Conservation (phyloP, 768 basidiomycete genomes). For the Psilocybe tampanensis region DNA sequence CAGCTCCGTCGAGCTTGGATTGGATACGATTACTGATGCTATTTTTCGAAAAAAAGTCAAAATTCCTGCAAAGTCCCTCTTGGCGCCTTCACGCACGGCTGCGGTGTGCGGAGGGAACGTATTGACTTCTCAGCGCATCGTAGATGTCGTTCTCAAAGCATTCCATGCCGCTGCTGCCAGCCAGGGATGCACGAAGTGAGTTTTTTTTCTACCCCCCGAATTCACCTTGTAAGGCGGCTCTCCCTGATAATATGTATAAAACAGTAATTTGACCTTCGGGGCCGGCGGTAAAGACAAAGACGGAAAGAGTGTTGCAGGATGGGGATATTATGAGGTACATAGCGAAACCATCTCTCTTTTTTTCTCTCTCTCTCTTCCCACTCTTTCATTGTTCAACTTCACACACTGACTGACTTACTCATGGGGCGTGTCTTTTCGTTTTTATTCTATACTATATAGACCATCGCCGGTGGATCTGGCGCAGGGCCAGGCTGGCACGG, state of each 20-base stretch:
- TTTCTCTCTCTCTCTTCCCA: neutral
- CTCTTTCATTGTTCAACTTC: no score
- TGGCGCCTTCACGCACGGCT: constrained; percentile 82
- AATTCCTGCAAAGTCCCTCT: constrained; percentile 77
- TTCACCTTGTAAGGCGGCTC: no score
- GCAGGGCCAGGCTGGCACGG: constrained; percentile 91
- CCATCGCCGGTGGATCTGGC: constrained; percentile 92
- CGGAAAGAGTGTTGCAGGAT: constrained; percentile 74
- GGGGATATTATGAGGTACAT: constrained; percentile 94
- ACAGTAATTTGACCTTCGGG: constrained; percentile 87
- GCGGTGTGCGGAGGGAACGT: constrained; percentile 96
- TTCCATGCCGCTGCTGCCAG: constrained; percentile 92
- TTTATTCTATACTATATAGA: no score
- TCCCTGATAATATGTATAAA: no score
- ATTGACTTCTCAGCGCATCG: constrained; percentile 88
- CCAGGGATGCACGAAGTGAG: constrained; percentile 92
- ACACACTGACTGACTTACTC: no score
- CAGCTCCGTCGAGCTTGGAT: neutral
- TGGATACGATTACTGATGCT: constrained; percentile 8
- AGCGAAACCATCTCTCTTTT: constrained; percentile 17
- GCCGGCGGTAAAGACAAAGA: constrained; percentile 84
- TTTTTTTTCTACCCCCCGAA: no score
- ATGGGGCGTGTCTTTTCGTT: constrained; percentile 14
- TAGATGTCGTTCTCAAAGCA: constrained; percentile 91
- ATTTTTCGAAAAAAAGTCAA: constrained; percentile 65